Base-by-base conservation (phyloP, 768 basidiomycete species). In the Tulasnella sp. region DNA sequence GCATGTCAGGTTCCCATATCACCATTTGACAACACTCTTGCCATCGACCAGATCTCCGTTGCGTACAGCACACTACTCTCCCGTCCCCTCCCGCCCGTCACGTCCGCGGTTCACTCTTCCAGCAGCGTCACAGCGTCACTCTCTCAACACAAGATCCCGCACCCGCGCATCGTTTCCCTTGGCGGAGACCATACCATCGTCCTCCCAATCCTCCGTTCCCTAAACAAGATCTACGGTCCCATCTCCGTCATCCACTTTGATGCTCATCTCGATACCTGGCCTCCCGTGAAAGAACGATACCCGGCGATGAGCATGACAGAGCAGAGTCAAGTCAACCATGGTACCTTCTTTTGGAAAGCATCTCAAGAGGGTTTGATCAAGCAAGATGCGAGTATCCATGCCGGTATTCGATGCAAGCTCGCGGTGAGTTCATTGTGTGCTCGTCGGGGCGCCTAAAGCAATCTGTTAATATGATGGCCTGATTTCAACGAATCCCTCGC, bases 101-200 rank as follows among this genome's bases (percentile, higher is more conserved):
- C 70, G 50, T 65, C 68, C 68, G 49, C 64, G 4, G 66, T 65
- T 21, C 64, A 70, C 52, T 11, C 21, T 22, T 11, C 50, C 1
- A 10, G 12, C 1, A 17, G 57, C 44, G 68, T 65, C 10, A 74
- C 72, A 0, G 61, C 69, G 3, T 59, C 64, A 17, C 65, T 81
- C 45, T 75, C 80, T 1, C 77, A 74, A 54, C 84, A 87, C 65
- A 80, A 81, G 1, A 69, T 71, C 46, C 77, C 78, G 57, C 85
- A 86, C 67, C 91, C 92, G 0, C 77, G 84, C 41, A 82, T 94
- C 46, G 70, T 92, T 61, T 84, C 84, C 71, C 74, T 92, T 27
- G 92, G 92, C 24, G 91, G 91, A 4, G 91, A 92, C 66, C 91
- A 92, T 69, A 89, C 89, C 12, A 86, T 92, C 63, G 80, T 86